Conservation (phyloP, 257 asterid species). For the Petrea volubilis region DNA sequence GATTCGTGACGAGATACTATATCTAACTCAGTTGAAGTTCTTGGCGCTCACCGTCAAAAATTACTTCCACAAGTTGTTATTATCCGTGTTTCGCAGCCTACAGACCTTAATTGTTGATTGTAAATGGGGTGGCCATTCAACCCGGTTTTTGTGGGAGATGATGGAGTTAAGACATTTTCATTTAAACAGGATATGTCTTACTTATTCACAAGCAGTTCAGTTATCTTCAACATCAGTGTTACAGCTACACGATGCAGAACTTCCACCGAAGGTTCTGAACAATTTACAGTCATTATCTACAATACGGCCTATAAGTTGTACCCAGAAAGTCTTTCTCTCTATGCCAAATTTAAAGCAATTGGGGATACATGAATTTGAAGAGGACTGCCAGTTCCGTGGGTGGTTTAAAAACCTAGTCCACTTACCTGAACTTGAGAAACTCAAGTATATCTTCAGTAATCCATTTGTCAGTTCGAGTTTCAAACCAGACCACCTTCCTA, state of each 20-base stretch:
- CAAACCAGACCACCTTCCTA: conserved; percentile 13
- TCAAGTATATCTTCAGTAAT: conserved; percentile 22
- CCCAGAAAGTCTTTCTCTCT: conserved; percentile 8
- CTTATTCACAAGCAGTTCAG: background rate
- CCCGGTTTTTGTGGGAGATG: conserved; percentile 18
- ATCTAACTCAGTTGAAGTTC: conserved; percentile 13
- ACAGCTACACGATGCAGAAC: background rate
- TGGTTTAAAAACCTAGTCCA: conserved; percentile 5
- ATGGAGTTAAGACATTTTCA: conserved; percentile 23
- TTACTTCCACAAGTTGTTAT: background rate
- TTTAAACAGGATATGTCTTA: conserved; percentile 9
- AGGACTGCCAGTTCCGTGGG: conserved; percentile 18
- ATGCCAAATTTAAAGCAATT: conserved; percentile 32
- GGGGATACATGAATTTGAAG: conserved; percentile 28
- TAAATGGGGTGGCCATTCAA: conserved; percentile 20
- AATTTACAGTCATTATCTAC: conserved; percentile 22
- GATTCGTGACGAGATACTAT: background rate
- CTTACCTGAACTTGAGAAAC: conserved; percentile 16
- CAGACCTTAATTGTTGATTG: conserved; percentile 18
- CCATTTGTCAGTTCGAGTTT: conserved; percentile 12
- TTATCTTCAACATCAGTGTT: background rate
- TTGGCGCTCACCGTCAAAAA: conserved; percentile 19
- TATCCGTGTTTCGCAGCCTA: background rate
- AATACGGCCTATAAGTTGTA: conserved; percentile 22
- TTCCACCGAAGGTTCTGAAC: background rate